Conservation (phyloP, 139 green algal species). For the Chlamydomonas eustigma region DNA sequence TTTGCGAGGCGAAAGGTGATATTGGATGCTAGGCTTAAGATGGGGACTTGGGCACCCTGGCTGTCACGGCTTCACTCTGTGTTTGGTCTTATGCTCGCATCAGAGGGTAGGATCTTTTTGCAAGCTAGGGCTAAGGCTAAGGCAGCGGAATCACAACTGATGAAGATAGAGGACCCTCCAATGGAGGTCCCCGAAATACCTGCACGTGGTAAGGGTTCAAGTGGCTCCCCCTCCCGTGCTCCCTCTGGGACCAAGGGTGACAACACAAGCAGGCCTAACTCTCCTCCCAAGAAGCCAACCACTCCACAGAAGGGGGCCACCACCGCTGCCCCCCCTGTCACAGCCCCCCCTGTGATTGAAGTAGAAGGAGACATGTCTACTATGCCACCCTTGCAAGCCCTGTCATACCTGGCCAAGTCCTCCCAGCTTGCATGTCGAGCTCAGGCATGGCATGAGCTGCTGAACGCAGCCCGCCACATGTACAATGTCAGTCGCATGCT, state of each 20-base stretch:
- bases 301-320: too few species aligned
- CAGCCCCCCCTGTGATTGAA: not conserved
- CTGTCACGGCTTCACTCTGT: slow-evolving; percentile 33
- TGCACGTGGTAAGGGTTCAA: not conserved
- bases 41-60: slow-evolving; percentile 40
- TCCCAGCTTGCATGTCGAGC: slow-evolving; percentile 29
- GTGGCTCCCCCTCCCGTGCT: not conserved
- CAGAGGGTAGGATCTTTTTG: slow-evolving; percentile 7
- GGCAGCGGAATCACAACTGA: not conserved
- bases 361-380: not conserved
- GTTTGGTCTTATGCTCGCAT: slow-evolving; percentile 22
- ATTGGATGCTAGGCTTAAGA: not conserved
- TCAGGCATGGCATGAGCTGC: slow-evolving; percentile 36
- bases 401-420: slow-evolving; percentile 28
- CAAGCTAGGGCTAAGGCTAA: not conserved
- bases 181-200: not conserved
- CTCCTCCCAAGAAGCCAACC: not conserved
- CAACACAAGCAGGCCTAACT: too few species aligned
- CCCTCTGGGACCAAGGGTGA: not conserved
- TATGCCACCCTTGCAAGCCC: slow-evolving; percentile 17
- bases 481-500: slow-evolving; percentile 36
- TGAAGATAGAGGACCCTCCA: not conserved
- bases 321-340: not conserved
- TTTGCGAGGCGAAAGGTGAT: slow-evolving; percentile 23
- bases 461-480: slow-evolving; percentile 32